Base-by-base conservation (phyloP, 2,329 filamentous ascomycete genomes). In the Geosmithia putterillii region DNA sequence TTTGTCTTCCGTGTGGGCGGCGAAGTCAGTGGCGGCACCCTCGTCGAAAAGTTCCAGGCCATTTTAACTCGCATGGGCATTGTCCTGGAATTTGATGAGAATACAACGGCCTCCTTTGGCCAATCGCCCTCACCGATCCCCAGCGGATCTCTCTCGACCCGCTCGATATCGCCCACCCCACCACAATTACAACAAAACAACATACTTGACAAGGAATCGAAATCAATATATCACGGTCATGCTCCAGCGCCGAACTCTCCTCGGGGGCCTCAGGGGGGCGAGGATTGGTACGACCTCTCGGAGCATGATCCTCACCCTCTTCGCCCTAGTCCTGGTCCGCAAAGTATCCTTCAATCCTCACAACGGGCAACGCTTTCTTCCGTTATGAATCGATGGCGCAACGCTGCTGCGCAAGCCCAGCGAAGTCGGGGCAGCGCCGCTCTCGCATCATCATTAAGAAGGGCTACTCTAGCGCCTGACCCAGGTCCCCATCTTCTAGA, bases 1-100 rank as follows among this genome's bases (percentile, higher is more conserved):
- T 80, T 94, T 53, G 64, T 95, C 44, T 86, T 92, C 58, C 81
- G 81, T 53, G 78, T 95, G 57, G 83, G 85, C 42, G 79, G 79
- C 47, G 72, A 77, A 53, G 70, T 71, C 45, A 73, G 74, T 40
- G 61, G 72, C 40, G 64, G 63, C 28, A 71, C 71, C 4, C 67
- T 94, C 22, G 70, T 77, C 48, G 76, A 82, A 45, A 83, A 82
- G 51, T 89, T 92, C 53, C 74, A 79, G 57, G 67, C 73, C 45
- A 70, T 86, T 46, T 68, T 94, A 50, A 67, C 64, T 15, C 71
- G 76, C 41, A 79, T 87, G 71, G 80, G 81, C 19, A 87, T 90
- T 48, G 71, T 79, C 37, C 68, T 92, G 43, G 79, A 86, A 47
- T 74, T 81, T 45, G 69, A 70, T 19, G 59, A 63, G 34, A 52